phyloP scores from a whole-genome alignment of 768 basidiomycete species.

The Amanita rubescens region DNA sequence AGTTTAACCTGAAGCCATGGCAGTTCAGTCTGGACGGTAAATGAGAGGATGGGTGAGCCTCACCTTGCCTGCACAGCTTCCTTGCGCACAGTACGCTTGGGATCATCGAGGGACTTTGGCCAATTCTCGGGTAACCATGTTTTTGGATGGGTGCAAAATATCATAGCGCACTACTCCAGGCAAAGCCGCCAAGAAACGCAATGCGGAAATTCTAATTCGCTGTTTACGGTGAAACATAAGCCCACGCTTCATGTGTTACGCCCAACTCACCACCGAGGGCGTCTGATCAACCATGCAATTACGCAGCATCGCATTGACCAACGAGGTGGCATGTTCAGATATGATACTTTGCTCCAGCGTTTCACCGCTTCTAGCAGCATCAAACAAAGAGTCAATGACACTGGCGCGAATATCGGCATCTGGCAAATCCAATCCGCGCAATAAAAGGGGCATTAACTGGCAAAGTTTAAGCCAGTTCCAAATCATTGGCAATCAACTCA shows the following conservation, averaged over 20 bases:
- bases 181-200: constrained; percentile 66
- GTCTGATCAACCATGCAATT: constrained; percentile 46
- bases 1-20: constrained; percentile 33
- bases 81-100: constrained; percentile 73
- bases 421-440: constrained; percentile 77
- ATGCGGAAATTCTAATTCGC: constrained; percentile 70
- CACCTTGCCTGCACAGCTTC: constrained; percentile 81
- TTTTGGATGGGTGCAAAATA: constrained; percentile 73
- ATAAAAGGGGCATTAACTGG: constrained; percentile 82
- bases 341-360: constrained; percentile 42
- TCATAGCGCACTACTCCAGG: constrained; percentile 78
- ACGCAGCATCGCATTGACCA: constrained; percentile 66
- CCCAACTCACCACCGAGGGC: constrained; percentile 41
- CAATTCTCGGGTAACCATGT: constrained; percentile 65
- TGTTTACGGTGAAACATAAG: constrained; percentile 21
- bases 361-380: constrained; percentile 57
- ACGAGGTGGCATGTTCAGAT: constrained; percentile 60
- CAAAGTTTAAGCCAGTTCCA: not conserved
- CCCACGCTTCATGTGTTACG: not conserved
- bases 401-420: constrained; percentile 67
- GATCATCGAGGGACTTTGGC: constrained; percentile 80
- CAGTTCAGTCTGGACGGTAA: not conserved
- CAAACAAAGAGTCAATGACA: constrained; percentile 68
- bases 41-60: constrained; percentile 8
- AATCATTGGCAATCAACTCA: constrained; percentile 22